phyloP scores from a whole-genome alignment of 2,329 filamentous ascomycete genomes.

The Falciphora oryzae region DNA sequence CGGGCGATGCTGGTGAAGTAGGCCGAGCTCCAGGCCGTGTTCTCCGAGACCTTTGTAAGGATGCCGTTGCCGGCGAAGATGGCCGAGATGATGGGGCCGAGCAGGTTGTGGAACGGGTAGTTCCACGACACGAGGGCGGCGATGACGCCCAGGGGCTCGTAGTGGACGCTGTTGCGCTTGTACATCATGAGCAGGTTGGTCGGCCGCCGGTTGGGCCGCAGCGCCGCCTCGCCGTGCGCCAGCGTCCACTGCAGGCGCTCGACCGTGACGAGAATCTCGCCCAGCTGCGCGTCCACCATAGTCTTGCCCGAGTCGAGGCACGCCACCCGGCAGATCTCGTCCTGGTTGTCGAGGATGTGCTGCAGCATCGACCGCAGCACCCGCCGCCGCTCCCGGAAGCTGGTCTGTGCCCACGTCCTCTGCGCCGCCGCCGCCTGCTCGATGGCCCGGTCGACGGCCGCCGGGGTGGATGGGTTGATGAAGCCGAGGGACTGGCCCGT shows the following conservation, averaged over 20 bases:
- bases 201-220: conserved; percentile 66
- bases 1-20: conserved; percentile 79
- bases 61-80: conserved; percentile 90
- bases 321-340: conserved; percentile 76
- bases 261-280: conserved; percentile 87
- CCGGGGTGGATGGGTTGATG: conserved; percentile 69
- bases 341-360: conserved; percentile 83
- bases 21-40: conserved; percentile 84
- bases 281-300: conserved; percentile 86
- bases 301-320: conserved; percentile 96
- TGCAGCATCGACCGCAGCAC: conserved; percentile 78
- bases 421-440: conserved; percentile 71
- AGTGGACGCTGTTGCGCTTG: conserved; percentile 84
- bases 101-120: conserved; percentile 91
- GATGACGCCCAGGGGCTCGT: conserved; percentile 90
- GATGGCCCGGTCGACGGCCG: conserved; percentile 74
- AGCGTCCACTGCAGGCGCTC: conserved; percentile 97
- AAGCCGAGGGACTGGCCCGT: conserved; percentile 78
- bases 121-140: conserved; percentile 96
- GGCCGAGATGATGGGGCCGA: conserved; percentile 84
- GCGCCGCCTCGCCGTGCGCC: conserved; percentile 76
- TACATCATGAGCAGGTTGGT: conserved; percentile 94
- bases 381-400: conserved; percentile 68
- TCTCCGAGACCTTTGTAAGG: conserved; percentile 89
- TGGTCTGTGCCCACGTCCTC: conserved; percentile 68